Evolutionary conservation across 2,329 filamentous ascomycete genomes (phyloP).

Genomic region (Fusarium sp.): DNA sequence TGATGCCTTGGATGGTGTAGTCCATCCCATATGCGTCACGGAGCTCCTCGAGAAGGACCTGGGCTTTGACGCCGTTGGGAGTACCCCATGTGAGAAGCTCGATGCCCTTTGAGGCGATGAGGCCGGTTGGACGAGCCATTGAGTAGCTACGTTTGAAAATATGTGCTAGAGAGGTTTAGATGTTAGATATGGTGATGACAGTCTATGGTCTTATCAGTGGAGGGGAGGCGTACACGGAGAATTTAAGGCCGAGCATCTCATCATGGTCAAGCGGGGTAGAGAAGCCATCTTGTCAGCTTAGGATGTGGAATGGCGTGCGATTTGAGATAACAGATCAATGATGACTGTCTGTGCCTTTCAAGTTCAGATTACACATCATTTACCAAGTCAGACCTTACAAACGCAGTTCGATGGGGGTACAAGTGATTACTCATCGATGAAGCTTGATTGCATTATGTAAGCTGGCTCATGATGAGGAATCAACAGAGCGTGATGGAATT

Average conservation of each 20-base stretch:
- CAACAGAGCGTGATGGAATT: background rate
- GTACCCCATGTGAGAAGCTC: slow-evolving; percentile 69
- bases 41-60: slow-evolving; percentile 71
- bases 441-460: background rate
- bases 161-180: background rate
- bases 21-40: slow-evolving; percentile 69
- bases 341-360: background rate
- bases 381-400: background rate
- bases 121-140: slow-evolving; percentile 56
- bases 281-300: slow-evolving; percentile 1
- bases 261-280: background rate
- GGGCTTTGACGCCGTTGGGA: slow-evolving; percentile 65
- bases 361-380: background rate
- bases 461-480: slow-evolving; percentile 7
- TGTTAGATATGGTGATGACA: background rate
- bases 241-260: background rate
- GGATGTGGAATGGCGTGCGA: background rate
- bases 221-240: background rate
- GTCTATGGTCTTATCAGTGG: background rate
- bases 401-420: background rate
- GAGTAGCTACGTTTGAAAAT: slow-evolving; percentile 2
- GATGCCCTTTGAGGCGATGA: slow-evolving; percentile 70
- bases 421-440: slow-evolving; percentile 22
- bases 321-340: background rate
- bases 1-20: slow-evolving; percentile 67